Evolutionary conservation across 1,139 yeast genomes (phyloP).

Genomic region (Scheffersomyces segobiensis): DNA sequence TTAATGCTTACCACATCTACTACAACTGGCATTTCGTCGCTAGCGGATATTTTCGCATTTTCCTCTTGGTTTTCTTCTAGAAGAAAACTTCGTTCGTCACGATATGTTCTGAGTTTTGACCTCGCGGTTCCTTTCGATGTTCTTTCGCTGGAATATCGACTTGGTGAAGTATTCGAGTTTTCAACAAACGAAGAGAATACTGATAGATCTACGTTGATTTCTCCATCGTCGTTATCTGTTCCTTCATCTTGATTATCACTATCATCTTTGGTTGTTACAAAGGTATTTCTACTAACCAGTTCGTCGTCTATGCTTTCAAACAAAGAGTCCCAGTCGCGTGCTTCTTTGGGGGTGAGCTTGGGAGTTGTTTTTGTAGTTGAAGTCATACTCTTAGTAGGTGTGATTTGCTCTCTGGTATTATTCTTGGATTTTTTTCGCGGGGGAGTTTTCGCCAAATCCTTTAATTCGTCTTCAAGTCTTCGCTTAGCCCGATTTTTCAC

Average conservation of each 20-base stretch:
- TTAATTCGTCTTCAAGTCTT: not conserved
- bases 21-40: not conserved
- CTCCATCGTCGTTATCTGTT: not conserved
- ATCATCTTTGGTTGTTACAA: not conserved
- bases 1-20: conserved; percentile 14
- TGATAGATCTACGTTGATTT: not conserved
- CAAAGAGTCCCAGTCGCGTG: conserved; percentile 22
- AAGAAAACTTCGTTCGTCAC: conserved; percentile 24
- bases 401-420: not conserved
- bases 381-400: not conserved
- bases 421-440: not conserved
- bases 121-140: not conserved
- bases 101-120: conserved; percentile 13
- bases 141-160: not conserved
- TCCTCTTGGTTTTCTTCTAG: conserved; percentile 10
- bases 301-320: conserved; percentile 14
- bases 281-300: not conserved
- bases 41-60: not conserved
- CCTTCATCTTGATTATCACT: not conserved
- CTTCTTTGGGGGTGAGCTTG: conserved; percentile 11
- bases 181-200: not conserved
- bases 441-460: not conserved
- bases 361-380: conserved; percentile 5
- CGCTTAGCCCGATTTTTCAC: not conserved
- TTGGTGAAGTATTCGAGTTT: not conserved